A percentile compares a stretch with the other conserved stretches of the same genome.
These are phyloP conservation scores for Penicillium waksmanii DNA, from an alignment of 495 filamentous ascomycete species.

Conservation along the genomic window DNA sequence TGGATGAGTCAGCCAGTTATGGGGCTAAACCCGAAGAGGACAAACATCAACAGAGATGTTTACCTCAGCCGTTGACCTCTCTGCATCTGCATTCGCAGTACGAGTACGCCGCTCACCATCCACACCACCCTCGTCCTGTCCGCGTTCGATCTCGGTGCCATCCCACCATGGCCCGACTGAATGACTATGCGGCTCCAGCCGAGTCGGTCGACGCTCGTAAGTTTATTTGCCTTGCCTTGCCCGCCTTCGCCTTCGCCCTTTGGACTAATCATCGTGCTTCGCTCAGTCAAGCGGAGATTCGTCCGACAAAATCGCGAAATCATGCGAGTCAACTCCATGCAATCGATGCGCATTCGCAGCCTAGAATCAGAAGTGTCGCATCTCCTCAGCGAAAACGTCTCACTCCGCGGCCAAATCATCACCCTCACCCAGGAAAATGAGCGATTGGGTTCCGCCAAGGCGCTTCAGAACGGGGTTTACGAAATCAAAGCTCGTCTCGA, in stretches of 20 bases:
- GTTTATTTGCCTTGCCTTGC: slow-evolving; percentile 33
- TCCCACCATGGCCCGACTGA: slow-evolving; percentile 81
- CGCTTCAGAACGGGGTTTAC: slow-evolving; percentile 57
- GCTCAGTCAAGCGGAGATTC: slow-evolving; percentile 79
- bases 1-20: slow-evolving; percentile 26
- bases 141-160: slow-evolving; percentile 1
- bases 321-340: slow-evolving; percentile 84
- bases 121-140: not conserved
- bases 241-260: no score
- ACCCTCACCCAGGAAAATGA: slow-evolving; percentile 72
- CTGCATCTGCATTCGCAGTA: not conserved
- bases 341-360: slow-evolving; percentile 84
- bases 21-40: slow-evolving; percentile 36
- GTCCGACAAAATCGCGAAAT: slow-evolving; percentile 94
- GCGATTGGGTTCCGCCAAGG: slow-evolving; percentile 45
- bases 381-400: slow-evolving; percentile 84
- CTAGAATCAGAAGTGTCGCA: slow-evolving; percentile 85
- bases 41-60: slow-evolving; percentile 47
- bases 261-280: slow-evolving; percentile 11
- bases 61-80: slow-evolving; percentile 4
- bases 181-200: slow-evolving; percentile 69
- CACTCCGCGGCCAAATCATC: slow-evolving; percentile 76
- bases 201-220: slow-evolving; percentile 83
- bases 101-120: no score
- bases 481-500: slow-evolving; percentile 72